These are phyloP conservation scores for Vachellia collinsii DNA, from an alignment of 306 rosid genomes.

Conservation along the genomic window DNA sequence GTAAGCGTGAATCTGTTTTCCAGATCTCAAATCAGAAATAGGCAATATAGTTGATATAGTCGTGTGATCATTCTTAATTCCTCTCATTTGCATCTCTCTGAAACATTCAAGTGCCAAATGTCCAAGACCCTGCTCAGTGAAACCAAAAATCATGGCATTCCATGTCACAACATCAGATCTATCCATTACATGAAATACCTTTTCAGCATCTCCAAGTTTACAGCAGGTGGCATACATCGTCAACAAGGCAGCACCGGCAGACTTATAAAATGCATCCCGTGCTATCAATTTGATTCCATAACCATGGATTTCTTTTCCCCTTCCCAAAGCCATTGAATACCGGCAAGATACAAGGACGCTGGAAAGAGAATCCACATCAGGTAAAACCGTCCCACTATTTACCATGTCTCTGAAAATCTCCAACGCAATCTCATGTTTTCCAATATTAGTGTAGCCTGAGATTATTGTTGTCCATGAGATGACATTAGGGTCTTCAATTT, in stretches of 20 bases:
- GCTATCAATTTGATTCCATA: slow-evolving; percentile 44
- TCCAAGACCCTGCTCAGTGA: slow-evolving; percentile 42
- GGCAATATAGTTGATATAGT: slow-evolving; percentile 54
- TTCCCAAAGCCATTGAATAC: slow-evolving; percentile 35
- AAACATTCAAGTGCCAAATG: slow-evolving; percentile 46
- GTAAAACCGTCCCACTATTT: slow-evolving; percentile 32
- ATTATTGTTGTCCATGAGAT: slow-evolving; percentile 59
- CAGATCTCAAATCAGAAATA: slow-evolving; percentile 45
- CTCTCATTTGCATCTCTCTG: slow-evolving; percentile 46
- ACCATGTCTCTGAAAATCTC: slow-evolving; percentile 53
- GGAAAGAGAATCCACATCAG: slow-evolving; percentile 58
- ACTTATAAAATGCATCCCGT: slow-evolving; percentile 44
- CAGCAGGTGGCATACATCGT: slow-evolving; percentile 44
- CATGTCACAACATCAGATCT: slow-evolving; percentile 52
- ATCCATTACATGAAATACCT: slow-evolving; percentile 49
- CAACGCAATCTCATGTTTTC: slow-evolving; percentile 43
- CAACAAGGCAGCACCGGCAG: slow-evolving; percentile 59
- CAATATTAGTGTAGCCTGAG: slow-evolving; percentile 42
- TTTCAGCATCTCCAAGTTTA: slow-evolving; percentile 35
- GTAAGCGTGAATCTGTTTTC: slow-evolving; percentile 51
- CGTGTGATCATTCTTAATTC: slow-evolving; percentile 40
- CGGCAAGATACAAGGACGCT: slow-evolving; percentile 50
- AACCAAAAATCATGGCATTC: slow-evolving; percentile 58
- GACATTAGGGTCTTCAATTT: slow-evolving; percentile 49
- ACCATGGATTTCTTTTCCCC: slow-evolving; percentile 53